Conservation (phyloP, 306 rosid species). For the Glycine tomentella region DNA sequence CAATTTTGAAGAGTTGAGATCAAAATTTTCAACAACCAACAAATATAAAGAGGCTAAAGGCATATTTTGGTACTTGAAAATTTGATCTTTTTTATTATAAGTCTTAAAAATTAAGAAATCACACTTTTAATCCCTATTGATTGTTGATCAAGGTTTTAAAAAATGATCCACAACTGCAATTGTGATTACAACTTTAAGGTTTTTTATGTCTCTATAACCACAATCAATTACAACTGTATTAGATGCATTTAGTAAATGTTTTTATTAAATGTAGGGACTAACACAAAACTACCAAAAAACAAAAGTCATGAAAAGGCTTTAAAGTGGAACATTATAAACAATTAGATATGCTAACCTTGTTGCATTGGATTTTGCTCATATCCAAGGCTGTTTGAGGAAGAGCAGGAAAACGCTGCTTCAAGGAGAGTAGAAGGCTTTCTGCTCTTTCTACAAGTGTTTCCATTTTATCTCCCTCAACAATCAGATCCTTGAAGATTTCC, state of each 20-base stretch:
- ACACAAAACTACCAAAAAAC: neutral
- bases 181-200: neutral
- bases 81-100: neutral
- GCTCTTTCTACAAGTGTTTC: slow-evolving; percentile 85
- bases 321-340: neutral
- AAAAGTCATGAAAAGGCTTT: neutral
- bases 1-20: slow-evolving; percentile 15
- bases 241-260: neutral
- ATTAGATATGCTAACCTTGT: slow-evolving; percentile 73
- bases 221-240: neutral
- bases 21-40: neutral
- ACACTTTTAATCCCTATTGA: neutral
- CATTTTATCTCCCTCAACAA: slow-evolving; percentile 81
- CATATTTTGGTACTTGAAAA: neutral
- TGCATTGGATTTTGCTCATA: slow-evolving; percentile 85
- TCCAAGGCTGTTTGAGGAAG: slow-evolving; percentile 92
- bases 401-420: slow-evolving; percentile 84
- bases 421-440: slow-evolving; percentile 70
- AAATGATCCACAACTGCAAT: neutral
- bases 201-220: neutral
- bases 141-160: neutral
- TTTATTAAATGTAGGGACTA: too few relatives aligned
- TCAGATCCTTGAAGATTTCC: slow-evolving; percentile 91
- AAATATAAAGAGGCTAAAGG: neutral
- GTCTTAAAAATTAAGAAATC: neutral